phyloP scores from a whole-genome alignment of 2,329 filamentous ascomycete genomes.

The Aureobasidium sp. region DNA sequence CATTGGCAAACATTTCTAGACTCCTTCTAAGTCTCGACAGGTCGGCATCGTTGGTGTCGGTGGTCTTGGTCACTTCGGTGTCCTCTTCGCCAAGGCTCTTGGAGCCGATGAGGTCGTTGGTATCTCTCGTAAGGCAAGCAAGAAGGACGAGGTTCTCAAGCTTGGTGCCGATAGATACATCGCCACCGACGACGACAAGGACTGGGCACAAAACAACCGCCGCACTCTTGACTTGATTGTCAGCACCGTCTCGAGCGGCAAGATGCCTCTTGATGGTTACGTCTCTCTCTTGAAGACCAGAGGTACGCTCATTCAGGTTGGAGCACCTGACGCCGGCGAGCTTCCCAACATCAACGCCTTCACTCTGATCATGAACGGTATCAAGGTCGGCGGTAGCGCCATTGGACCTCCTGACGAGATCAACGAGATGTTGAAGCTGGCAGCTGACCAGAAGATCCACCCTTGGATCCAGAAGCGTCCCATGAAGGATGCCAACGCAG shows the following conservation, averaged over 20 bases:
- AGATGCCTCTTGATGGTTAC: conserved; percentile 55
- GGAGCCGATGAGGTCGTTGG: conserved; percentile 58
- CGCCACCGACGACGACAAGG: conserved; percentile 45
- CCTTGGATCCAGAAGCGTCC: conserved; percentile 54
- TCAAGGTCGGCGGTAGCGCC: conserved; percentile 34
- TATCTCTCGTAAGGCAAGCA: conserved; percentile 50
- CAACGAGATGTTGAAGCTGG: conserved; percentile 51
- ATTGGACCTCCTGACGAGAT: conserved; percentile 50
- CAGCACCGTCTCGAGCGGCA: conserved; percentile 45
- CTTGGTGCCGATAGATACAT: conserved; percentile 52
- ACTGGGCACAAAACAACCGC: conserved; percentile 48
- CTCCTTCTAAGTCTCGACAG: conserved; percentile 16
- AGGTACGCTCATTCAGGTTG: conserved; percentile 51
- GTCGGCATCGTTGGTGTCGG: conserved; percentile 66
- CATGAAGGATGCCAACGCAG: conserved; percentile 50
- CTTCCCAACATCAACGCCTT: conserved; percentile 47
- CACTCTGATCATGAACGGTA: conserved; percentile 47
- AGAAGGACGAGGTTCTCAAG: conserved; percentile 50
- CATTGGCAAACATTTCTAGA: rapidly evolving
- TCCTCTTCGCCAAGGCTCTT: conserved; percentile 61
- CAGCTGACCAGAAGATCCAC: conserved; percentile 48
- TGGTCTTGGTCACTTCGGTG: conserved; percentile 59
- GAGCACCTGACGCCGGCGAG: conserved; percentile 35
- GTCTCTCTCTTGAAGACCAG: conserved; percentile 48
- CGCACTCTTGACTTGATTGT: conserved; percentile 49